Base-by-base conservation (phyloP, 2,329 filamentous ascomycete genomes). In the Esteya vermicola region DNA sequence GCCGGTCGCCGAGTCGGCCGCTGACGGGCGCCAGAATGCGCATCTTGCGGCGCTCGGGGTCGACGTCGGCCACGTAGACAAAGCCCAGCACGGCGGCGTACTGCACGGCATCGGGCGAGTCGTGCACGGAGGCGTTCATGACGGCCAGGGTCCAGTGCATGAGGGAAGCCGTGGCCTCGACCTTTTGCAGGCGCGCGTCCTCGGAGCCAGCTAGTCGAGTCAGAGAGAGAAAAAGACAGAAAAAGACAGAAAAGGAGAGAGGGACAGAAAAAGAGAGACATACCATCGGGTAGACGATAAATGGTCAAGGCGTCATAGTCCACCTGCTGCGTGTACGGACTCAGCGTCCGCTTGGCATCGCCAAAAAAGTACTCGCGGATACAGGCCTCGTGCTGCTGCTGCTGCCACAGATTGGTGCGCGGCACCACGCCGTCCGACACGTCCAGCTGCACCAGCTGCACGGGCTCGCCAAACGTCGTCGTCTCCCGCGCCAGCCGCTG, bases 341-440 rank as follows among this genome's bases (percentile, higher is more conserved):
- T 91, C 3, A 98, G 65, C 0, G 84, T 81, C 43, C 81, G 73
- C 45, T 75, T 78, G 2, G 71, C 61, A 46, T 83, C 81, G 9
- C 91, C 91, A 55, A 95, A 98, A 63, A 98, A 98, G 59, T 98
- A 98, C 50, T 88, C 81, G 48, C 82, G 81, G 39, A 95, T 86
- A 38, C 82, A 73, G 1, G 81, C 74, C 52, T 93, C 83, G 33
- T 82, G 73, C 6, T 75, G 62, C 14, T 76, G 69, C 51, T 84
- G 81, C 67, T 88, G 75, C 56, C 85, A 93, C 0, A 62, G 55
- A 28, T 79, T 73, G 47, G 86, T 81, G 36, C 85, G 72, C 51
- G 84, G 75, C 2, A 84, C 83, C 28, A 84, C 86, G 20, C 91
- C 91, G 27, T 85, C 83, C 0, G 86, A 93, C 54, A 85, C 86